Percentiles rank a stretch among this genome's conserved stretches.
phyloP scores from a whole-genome alignment of 768 basidiomycete genomes.

The Suillus placidus region DNA sequence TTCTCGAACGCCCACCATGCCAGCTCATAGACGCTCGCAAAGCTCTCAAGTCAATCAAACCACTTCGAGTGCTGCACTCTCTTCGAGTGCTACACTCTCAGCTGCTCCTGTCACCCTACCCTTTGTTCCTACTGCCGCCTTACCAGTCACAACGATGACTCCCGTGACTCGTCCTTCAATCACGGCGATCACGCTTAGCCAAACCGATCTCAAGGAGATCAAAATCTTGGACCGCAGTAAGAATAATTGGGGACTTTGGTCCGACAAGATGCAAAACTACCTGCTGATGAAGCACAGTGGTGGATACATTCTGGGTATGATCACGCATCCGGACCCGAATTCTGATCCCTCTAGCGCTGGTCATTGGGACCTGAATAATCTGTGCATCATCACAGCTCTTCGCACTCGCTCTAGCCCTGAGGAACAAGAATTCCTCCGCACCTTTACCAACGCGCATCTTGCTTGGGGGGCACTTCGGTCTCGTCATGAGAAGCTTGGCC shows the following conservation, averaged over 20 bases:
- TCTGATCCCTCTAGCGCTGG: not conserved
- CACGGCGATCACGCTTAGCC: too few relatives aligned
- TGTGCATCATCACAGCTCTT: constrained; percentile 11
- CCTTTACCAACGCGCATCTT: not conserved
- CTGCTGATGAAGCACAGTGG: not conserved
- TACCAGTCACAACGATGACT: too few relatives aligned
- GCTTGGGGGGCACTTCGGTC: constrained; percentile 18
- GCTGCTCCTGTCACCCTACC: too few relatives aligned
- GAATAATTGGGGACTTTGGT: constrained; percentile 7
- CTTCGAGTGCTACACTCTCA: too few relatives aligned
- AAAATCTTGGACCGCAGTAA: not conserved
- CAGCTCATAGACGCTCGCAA: too few relatives aligned
- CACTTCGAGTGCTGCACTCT: too few relatives aligned
- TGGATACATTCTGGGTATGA: not conserved
- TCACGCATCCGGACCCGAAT: not conserved
- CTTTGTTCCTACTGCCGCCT: too few relatives aligned
- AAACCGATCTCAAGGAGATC: too few relatives aligned
- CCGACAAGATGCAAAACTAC: not conserved
- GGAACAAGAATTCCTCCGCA: constrained; percentile 2
- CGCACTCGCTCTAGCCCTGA: not conserved
- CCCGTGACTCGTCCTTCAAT: too few relatives aligned
- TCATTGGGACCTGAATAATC: constrained; percentile 14
- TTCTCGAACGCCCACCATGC: too few relatives aligned
- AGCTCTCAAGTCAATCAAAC: too few relatives aligned
- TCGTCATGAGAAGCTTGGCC: constrained; percentile 21